Percentiles rank a stretch among this genome's conserved stretches.
phyloP scores from a whole-genome alignment of 176 grass and related monocot species.

The Carex parvula region DNA sequence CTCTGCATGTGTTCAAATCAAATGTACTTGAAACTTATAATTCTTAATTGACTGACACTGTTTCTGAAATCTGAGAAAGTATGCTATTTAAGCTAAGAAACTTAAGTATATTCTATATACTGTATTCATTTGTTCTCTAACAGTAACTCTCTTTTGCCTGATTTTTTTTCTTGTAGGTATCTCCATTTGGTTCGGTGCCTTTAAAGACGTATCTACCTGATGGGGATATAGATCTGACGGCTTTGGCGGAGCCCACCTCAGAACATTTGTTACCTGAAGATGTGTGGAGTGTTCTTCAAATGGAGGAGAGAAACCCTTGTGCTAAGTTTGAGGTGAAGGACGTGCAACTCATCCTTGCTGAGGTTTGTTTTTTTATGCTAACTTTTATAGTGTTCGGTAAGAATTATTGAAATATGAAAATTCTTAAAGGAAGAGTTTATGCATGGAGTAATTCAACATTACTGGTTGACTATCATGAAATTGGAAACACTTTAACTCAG shows the following conservation, averaged over 20 bases:
- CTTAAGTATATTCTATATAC: background rate
- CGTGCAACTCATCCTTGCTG: conserved; percentile 80
- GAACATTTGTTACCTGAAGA: conserved; percentile 68
- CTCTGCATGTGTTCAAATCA: background rate
- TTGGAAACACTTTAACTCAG: background rate
- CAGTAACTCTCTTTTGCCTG: background rate
- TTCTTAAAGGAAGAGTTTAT: background rate
- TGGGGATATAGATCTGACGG: conserved; percentile 88
- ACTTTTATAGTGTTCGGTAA: background rate
- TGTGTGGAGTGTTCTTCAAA: conserved; percentile 49
- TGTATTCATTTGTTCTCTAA: background rate
- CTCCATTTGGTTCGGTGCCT: conserved; percentile 77
- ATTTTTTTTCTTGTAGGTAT: conserved; percentile 6
- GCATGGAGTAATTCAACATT: background rate
- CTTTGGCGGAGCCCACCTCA: conserved; percentile 37
- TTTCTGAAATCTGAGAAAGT: conserved; percentile 5
- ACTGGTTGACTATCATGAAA: background rate
- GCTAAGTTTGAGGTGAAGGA: conserved; percentile 84
- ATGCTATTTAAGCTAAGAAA: background rate
- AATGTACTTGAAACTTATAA: background rate
- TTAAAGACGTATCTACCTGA: conserved; percentile 97
- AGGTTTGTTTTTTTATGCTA: conserved; percentile 45
- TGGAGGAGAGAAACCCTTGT: conserved; percentile 51
- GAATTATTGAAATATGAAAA: background rate
- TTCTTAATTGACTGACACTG: background rate